Conservation (phyloP, 371 early-diverging fungal genomes). For the Synchytrium microbalum region DNA sequence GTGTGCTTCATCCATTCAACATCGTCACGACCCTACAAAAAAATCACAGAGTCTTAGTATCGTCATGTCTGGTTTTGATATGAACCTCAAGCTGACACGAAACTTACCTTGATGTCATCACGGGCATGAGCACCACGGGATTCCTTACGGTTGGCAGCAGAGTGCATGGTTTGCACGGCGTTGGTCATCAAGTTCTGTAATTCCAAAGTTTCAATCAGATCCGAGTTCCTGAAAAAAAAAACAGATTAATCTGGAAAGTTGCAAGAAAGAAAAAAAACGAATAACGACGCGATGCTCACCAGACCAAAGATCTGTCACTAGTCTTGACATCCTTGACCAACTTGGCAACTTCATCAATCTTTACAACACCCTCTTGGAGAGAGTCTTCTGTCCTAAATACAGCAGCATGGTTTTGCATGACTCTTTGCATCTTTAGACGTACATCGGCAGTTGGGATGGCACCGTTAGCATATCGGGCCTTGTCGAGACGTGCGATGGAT, state of each 20-base stretch:
- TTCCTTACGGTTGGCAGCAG: constrained; percentile 4
- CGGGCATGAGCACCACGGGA: constrained; percentile 6
- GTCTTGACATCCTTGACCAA: constrained; percentile 78
- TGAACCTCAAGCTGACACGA: neutral
- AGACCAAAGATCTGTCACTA: constrained; percentile 90
- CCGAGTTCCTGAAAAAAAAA: constrained; percentile 1
- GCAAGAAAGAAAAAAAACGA: no score
- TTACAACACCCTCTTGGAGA: constrained; percentile 78
- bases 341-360: constrained; percentile 78
- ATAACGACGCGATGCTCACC: constrained; percentile 39
- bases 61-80: neutral
- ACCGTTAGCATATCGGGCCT: constrained; percentile 77
- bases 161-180: constrained; percentile 6
- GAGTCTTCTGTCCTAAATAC: constrained; percentile 92
- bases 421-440: constrained; percentile 92
- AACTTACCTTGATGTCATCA: constrained; percentile 2
- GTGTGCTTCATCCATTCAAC: constrained; percentile 5
- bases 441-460: constrained; percentile 74
- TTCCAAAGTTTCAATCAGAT: constrained; percentile 7
- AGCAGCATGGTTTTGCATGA: constrained; percentile 95
- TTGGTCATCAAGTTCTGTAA: constrained; percentile 8
- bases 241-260: no score
- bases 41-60: neutral
- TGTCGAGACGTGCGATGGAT: constrained; percentile 89
- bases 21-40: constrained; percentile 6